Conservation (phyloP, 352 stramenopile genomes). For the Phytophthora pseudosyringae region DNA sequence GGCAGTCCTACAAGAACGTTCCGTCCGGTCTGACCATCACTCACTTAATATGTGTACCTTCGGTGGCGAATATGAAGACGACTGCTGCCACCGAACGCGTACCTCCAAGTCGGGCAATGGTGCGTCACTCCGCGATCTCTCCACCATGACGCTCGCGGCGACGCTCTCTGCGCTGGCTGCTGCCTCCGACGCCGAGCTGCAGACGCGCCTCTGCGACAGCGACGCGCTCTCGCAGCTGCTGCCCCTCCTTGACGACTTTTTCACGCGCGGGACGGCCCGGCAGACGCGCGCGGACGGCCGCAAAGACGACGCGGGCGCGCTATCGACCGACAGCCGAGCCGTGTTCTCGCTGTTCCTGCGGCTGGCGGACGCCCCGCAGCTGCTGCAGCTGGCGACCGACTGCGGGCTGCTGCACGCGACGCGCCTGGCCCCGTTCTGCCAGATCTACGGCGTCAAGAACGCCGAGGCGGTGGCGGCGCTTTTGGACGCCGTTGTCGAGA, state of each 20-base stretch:
- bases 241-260: constrained; percentile 42
- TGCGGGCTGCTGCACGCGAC: constrained; percentile 53
- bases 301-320: constrained; percentile 1
- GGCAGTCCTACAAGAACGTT: too few relatives aligned
- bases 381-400: constrained; percentile 28
- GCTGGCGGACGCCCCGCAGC: constrained; percentile 16
- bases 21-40: too few relatives aligned
- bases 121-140: background rate
- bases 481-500: constrained; percentile 31
- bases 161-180: constrained; percentile 5
- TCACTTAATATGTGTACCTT: too few relatives aligned
- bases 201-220: background rate
- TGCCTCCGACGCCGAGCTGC: constrained; percentile 21
- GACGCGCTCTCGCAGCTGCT: constrained; percentile 17
- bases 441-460: constrained; percentile 57
- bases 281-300: constrained; percentile 17
- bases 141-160: constrained; percentile 4
- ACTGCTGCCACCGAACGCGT: too few relatives aligned
- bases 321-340: constrained; percentile 19
- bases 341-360: constrained; percentile 56
- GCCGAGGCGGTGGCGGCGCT: constrained; percentile 30
- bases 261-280: constrained; percentile 21
- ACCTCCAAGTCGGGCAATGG: too few relatives aligned
- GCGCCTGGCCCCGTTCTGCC: constrained; percentile 66
- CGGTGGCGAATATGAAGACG: too few relatives aligned